Conservation (phyloP, 2,329 filamentous ascomycete species). For the Penicillium hordei region DNA sequence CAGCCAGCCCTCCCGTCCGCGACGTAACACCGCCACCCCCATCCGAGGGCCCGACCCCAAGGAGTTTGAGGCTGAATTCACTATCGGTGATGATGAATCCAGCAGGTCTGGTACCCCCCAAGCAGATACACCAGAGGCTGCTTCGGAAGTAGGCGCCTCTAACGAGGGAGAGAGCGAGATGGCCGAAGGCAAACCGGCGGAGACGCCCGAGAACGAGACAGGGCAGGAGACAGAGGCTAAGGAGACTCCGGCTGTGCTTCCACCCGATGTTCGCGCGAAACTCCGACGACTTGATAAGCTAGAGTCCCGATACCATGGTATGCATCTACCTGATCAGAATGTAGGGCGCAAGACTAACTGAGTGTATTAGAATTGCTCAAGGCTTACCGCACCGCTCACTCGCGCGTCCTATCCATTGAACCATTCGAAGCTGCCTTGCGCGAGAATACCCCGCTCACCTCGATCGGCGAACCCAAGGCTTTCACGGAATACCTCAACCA, state of each 20-base stretch:
- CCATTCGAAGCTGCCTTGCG: slow-evolving; percentile 88
- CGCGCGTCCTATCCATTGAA: slow-evolving; percentile 81
- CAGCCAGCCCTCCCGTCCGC: slow-evolving; percentile 32
- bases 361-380: slow-evolving; percentile 71
- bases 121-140: slow-evolving; percentile 43
- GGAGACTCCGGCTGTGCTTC: slow-evolving; percentile 55
- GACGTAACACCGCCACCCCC: slow-evolving; percentile 40
- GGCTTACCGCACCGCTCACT: slow-evolving; percentile 89
- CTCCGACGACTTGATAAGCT: slow-evolving; percentile 86
- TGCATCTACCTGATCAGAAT: slow-evolving; percentile 8
- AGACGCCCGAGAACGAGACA: slow-evolving; percentile 22
- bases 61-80: slow-evolving; percentile 83
- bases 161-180: slow-evolving; percentile 25
- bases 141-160: slow-evolving; percentile 21
- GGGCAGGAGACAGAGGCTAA: slow-evolving; percentile 20
- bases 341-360: not conserved
- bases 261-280: slow-evolving; percentile 71
- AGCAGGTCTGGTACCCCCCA: slow-evolving; percentile 62
- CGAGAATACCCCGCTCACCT: slow-evolving; percentile 87
- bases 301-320: slow-evolving; percentile 82
- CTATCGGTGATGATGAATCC: slow-evolving; percentile 73
- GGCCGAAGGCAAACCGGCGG: slow-evolving; percentile 21
- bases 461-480: slow-evolving; percentile 79
- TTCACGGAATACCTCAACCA: slow-evolving; percentile 89
- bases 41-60: slow-evolving; percentile 74